phyloP scores from a whole-genome alignment of 2,329 filamentous ascomycete species.

The Penicillium carneum region DNA sequence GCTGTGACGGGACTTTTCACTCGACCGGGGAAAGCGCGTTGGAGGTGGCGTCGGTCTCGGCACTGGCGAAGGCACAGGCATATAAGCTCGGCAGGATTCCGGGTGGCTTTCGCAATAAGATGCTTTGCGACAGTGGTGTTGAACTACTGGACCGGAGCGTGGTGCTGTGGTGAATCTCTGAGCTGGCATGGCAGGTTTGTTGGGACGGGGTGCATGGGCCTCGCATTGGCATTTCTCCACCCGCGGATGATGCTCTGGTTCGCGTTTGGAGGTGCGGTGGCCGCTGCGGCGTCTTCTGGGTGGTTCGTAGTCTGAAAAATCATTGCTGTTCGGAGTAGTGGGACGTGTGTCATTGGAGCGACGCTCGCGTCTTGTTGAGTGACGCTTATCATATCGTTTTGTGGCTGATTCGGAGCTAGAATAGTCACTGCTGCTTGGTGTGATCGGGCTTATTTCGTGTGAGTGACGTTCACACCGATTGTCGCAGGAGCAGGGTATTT shows the following conservation, averaged over 20 bases:
- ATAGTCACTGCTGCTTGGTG: background rate
- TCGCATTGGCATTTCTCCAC: background rate
- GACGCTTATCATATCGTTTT: background rate
- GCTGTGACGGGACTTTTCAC: background rate
- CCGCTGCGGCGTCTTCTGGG: background rate
- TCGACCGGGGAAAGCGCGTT: background rate
- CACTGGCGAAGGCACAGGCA: background rate
- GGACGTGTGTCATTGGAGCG: background rate
- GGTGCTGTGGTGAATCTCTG: background rate
- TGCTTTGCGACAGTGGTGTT: slow-evolving; percentile 8
- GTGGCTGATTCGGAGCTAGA: slow-evolving; percentile 2
- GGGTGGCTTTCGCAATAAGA: slow-evolving; percentile 11
- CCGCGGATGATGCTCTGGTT: background rate
- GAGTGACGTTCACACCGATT: slow-evolving; percentile 1
- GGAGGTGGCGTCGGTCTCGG: background rate
- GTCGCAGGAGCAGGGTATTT: slow-evolving; percentile 4
- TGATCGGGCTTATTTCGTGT: background rate
- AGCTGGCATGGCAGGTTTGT: background rate
- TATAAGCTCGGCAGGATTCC: background rate
- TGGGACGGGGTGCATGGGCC: background rate
- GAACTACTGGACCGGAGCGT: background rate
- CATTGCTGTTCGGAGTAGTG: slow-evolving; percentile 10
- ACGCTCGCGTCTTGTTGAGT: background rate
- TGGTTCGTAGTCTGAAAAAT: slow-evolving; percentile 7
- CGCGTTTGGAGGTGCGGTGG: background rate